Base-by-base conservation (phyloP, 2,329 filamentous ascomycete genomes). In the Colletotrichum lini region DNA sequence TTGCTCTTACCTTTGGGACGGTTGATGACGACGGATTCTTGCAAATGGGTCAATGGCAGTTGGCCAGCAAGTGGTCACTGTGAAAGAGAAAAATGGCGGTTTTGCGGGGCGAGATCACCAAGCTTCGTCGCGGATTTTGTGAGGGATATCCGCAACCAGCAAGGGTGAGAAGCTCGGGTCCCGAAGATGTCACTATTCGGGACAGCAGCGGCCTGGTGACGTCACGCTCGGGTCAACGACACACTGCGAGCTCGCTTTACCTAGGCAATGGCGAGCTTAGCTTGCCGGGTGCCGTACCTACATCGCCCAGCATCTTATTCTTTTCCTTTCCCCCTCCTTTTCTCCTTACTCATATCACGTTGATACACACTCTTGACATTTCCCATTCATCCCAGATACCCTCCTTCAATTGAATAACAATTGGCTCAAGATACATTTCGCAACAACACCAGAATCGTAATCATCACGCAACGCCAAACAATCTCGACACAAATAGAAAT, bases 201-300 rank as follows among this genome's bases (percentile, higher is more conserved):
- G 30, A 63, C 21, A 23, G 40, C 18, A 56, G 9, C 42, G 23
- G 56, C 16, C 49, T 50, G 38, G 63, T 70, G 67, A 70, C 67
- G 67, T 67, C 67, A 69, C 44, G 35, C 23, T 21, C 38, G 58
- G 66, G 66, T 68, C 45, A 67, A 65, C 66, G 60, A 68, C 54
- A 56, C 58, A 30, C 30, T 18, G 35, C 21, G 16, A 40, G 35
- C 60, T 63, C 38, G 21, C 35, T 40, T 49, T 53, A 63, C 58
- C 58, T 61, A 61, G 58, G 58, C n/a, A 49, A 60, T 49, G 44
- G 42, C 58, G 44, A 35, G n/a, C 44, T 61, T 30, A n/a, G 49
- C 35, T 38, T 38, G 15, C 52, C 2, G 16, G 52, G 13, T 18
- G 26, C 30, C 26, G 35, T 54, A 15, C 30, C 18, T 56, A 56